Evolutionary conservation across 208 protist genomes (phyloP).

Genomic region (Crithidia fasciculata): DNA sequence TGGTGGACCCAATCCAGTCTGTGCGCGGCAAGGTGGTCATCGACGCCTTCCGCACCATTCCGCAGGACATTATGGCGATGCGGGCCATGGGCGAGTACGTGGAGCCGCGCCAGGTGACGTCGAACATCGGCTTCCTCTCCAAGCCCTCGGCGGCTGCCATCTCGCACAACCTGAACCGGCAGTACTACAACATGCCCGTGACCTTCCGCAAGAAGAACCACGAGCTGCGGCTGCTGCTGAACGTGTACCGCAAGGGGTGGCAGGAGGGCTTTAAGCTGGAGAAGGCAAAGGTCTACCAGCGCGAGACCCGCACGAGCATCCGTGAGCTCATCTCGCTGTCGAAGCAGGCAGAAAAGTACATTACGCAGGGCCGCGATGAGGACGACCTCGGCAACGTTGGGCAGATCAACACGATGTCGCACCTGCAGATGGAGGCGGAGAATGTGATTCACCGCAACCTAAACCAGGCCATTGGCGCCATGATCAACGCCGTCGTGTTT

Average conservation of each 20-base stretch:
- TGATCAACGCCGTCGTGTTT: conserved; percentile 91
- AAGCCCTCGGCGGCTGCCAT: conserved; percentile 98
- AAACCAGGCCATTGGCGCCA: conserved; percentile 83
- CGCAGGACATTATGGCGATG: conserved; percentile 88
- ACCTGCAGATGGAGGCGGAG: conserved; percentile 82
- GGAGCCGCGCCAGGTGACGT: conserved; percentile 99
- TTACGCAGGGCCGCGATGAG: conserved; percentile 83
- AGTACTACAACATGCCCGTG: conserved; percentile 99
- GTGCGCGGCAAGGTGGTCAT: conserved; percentile 99
- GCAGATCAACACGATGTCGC: conserved; percentile 75
- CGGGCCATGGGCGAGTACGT: conserved; percentile 76
- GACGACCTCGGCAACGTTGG: conserved; percentile 89
- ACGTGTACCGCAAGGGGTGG: conserved; percentile 99
- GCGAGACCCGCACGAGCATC: conserved; percentile 74
- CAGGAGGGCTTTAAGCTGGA: conserved; percentile 96
- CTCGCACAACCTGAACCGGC: conserved; percentile 97
- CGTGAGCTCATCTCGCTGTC: conserved; percentile 74
- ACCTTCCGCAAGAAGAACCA: conserved; percentile 99
- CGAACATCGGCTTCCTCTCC: conserved; percentile 98
- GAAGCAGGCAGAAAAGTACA: conserved; percentile 83
- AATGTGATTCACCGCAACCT: conserved; percentile 81
- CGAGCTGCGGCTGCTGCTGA: conserved; percentile 99
- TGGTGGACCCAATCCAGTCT: conserved; percentile 99
- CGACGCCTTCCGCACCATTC: conserved; percentile 99
- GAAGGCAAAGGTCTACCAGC: conserved; percentile 66